Conservation (phyloP, 2,329 filamentous ascomycete species). For the Colletotrichum melonis region DNA sequence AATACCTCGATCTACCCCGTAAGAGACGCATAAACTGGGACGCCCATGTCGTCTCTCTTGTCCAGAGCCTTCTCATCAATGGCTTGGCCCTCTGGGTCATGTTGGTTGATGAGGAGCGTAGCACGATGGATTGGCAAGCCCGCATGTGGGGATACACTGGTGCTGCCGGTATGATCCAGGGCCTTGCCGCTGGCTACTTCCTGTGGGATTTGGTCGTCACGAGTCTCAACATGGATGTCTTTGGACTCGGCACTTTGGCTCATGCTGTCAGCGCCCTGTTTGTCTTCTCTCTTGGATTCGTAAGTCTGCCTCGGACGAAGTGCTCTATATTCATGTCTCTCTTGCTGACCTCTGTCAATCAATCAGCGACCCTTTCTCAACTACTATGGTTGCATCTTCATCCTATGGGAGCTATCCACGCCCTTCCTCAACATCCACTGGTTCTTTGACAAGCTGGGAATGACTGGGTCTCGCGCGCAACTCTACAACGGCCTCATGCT, state of each 20-base stretch:
- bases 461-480: conserved; percentile 80
- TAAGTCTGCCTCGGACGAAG: conserved; percentile 57
- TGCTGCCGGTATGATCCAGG: conserved; percentile 77
- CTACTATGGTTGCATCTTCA: conserved; percentile 83
- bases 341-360: conserved; percentile 18
- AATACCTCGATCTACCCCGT: conserved; percentile 72
- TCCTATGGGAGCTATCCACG: conserved; percentile 88
- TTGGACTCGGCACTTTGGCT: conserved; percentile 80
- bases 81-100: conserved; percentile 80
- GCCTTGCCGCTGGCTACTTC: conserved; percentile 84
- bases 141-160: conserved; percentile 84
- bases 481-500: conserved; percentile 82
- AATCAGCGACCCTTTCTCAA: conserved; percentile 83
- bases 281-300: conserved; percentile 83
- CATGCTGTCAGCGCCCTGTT: conserved; percentile 80
- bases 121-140: conserved; percentile 73
- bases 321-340: conserved; percentile 6
- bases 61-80: conserved; percentile 81
- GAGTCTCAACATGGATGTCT: conserved; percentile 74
- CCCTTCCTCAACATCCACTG: conserved; percentile 91
- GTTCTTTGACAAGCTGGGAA: conserved; percentile 88
- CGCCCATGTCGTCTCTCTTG: conserved; percentile 85
- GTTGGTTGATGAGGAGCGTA: conserved; percentile 74
- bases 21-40: conserved; percentile 83
- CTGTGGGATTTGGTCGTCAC: conserved; percentile 84